phyloP scores from a whole-genome alignment of 2,329 filamentous ascomycete genomes.

The Ramichloridium luteum region DNA sequence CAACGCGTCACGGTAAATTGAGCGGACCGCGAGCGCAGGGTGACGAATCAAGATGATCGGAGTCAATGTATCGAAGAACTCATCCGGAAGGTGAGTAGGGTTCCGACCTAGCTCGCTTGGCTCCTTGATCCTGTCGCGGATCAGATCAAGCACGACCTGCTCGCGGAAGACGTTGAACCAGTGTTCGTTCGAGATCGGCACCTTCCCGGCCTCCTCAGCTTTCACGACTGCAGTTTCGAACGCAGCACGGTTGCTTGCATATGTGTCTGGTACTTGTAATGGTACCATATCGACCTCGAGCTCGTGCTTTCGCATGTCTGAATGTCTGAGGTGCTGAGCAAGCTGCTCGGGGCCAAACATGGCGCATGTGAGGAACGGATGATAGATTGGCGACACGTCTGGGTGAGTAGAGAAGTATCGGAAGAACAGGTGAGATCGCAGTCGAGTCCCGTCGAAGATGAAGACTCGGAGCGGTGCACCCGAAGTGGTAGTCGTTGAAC shows the following conservation, averaged over 20 bases:
- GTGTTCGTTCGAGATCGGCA: constrained; percentile 2
- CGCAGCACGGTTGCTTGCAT: neutral
- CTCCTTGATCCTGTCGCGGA: constrained; percentile 1
- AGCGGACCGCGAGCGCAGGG: constrained; percentile 2
- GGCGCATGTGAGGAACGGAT: constrained; percentile 5
- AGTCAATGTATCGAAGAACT: neutral
- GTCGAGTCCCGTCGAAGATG: constrained; percentile 6
- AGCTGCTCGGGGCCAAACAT: constrained; percentile 6
- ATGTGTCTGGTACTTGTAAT: too few species aligned
- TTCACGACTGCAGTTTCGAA: neutral
- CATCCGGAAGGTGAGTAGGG: too few species aligned
- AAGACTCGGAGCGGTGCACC: too few species aligned
- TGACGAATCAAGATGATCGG: constrained; percentile 5
- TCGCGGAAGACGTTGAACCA: constrained; percentile 2
- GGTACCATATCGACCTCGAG: neutral
- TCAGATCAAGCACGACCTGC: constrained; percentile 1
- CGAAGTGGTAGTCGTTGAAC: too few species aligned
- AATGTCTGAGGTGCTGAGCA: constrained; percentile 2
- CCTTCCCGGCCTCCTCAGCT: neutral
- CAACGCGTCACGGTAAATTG: constrained; percentile 2
- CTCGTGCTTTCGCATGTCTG: constrained; percentile 3
- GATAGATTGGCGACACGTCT: constrained; percentile 2
- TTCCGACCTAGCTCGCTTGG: neutral
- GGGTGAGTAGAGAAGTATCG: constrained; percentile 6
- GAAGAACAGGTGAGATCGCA: constrained; percentile 9